Evolutionary conservation across 1,284 basidiomycete genomes (phyloP).

Genomic region (Phlebopus sp.): DNA sequence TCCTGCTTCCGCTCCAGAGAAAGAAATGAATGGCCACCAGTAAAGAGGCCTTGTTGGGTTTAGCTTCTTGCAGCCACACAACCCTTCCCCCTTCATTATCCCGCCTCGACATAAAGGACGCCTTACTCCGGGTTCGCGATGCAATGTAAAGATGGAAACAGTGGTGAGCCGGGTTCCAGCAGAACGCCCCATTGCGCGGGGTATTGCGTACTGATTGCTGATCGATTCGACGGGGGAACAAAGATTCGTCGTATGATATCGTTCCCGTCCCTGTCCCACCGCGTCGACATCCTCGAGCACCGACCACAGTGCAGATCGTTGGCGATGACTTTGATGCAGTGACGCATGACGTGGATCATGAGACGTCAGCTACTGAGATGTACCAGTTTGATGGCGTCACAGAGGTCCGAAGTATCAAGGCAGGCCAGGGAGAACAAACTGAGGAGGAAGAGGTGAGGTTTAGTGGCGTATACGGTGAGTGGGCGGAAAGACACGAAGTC

Average conservation of each 20-base stretch:
- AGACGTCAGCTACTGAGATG: conserved; percentile 23
- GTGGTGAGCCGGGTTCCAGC: conserved; percentile 1
- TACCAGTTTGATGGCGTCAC: conserved; percentile 23
- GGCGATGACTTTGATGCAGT: conserved; percentile 31
- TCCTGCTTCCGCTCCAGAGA: background rate
- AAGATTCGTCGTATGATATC: conserved; percentile 34
- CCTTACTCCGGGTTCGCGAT: background rate
- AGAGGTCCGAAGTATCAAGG: conserved; percentile 19
- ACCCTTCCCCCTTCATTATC: background rate
- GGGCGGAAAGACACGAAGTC: conserved; percentile 28
- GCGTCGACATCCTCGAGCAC: conserved; percentile 29
- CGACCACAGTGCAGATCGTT: conserved; percentile 31
- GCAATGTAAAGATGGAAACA: conserved; percentile 3
- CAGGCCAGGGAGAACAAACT: conserved; percentile 1
- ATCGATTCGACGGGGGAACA: conserved; percentile 17
- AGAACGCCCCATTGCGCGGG: background rate
- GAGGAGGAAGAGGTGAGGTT: conserved; percentile 19
- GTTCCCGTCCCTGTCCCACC: conserved; percentile 17
- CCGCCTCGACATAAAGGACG: background rate
- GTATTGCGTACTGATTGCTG: background rate
- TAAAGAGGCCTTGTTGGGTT: no score
- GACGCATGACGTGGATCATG: conserved; percentile 26
- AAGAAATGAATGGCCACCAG: background rate
- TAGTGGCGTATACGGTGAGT: conserved; percentile 32
- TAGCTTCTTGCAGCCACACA: no score